phyloP scores from a whole-genome alignment of 306 rosid species.

The Glycyrrhiza uralensis region DNA sequence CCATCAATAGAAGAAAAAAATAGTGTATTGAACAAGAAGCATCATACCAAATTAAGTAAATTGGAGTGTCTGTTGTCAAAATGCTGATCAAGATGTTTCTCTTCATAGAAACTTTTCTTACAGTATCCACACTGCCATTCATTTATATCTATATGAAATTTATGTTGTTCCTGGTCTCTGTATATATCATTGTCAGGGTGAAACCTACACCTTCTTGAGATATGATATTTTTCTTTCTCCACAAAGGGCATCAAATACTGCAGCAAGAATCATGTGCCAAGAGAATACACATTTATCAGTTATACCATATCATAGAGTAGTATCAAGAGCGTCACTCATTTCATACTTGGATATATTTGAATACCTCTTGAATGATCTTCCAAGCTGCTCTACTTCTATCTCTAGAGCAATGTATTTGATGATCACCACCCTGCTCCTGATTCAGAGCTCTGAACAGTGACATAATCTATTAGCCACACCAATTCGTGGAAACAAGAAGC shows the following conservation, averaged over 20 bases:
- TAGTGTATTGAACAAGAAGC: conserved; percentile 4
- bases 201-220: conserved; percentile 44
- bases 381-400: conserved; percentile 57
- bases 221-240: conserved; percentile 47
- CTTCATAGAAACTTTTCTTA: conserved; percentile 47
- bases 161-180: conserved; percentile 57
- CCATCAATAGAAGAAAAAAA: neutral
- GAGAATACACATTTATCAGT: conserved; percentile 3
- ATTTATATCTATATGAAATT: conserved; percentile 39
- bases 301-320: neutral
- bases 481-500: conserved; percentile 20
- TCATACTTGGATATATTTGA: neutral
- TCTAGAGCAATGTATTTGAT: conserved; percentile 54
- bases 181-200: conserved; percentile 52
- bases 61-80: conserved; percentile 70
- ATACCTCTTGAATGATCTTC: conserved; percentile 58
- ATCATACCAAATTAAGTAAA: conserved; percentile 58
- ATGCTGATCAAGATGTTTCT: conserved; percentile 71
- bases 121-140: conserved; percentile 58
- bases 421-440: conserved; percentile 29
- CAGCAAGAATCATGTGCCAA: conserved; percentile 20
- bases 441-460: conserved; percentile 34
- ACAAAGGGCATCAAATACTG: conserved; percentile 54
- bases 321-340: conserved; percentile 6
- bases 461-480: conserved; percentile 28